Conservation (phyloP, 2,329 filamentous ascomycete species). For the Claviceps sp. region DNA sequence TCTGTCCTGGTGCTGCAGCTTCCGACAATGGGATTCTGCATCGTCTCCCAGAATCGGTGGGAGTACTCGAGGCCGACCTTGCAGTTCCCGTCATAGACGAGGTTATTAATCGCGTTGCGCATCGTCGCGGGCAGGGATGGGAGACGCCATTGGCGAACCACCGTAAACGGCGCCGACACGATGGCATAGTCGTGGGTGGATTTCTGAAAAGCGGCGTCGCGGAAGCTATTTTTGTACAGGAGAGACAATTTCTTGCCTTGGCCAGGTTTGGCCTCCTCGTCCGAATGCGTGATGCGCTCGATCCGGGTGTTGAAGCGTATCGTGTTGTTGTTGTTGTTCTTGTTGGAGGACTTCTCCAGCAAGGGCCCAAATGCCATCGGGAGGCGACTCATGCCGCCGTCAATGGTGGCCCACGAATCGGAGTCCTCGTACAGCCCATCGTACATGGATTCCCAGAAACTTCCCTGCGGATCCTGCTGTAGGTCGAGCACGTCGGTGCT, state of each 20-base stretch:
- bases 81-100: constrained; percentile 33
- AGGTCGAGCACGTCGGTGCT: constrained; percentile 31
- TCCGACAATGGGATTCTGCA: constrained; percentile 43
- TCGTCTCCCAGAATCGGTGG: constrained; percentile 47
- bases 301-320: constrained; percentile 42
- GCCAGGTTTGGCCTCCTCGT: constrained; percentile 25
- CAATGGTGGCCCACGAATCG: constrained; percentile 13
- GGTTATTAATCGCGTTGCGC: constrained; percentile 30
- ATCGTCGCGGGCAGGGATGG: constrained; percentile 31
- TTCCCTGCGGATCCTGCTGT: constrained; percentile 23
- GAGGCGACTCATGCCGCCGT: constrained; percentile 5
- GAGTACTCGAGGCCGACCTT: constrained; percentile 55
- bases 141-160: constrained; percentile 48
- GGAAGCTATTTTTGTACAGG: constrained; percentile 37
- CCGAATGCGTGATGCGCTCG: constrained; percentile 29
- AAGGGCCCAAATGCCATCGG: constrained; percentile 49
- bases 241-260: constrained; percentile 37
- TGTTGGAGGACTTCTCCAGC: constrained; percentile 28
- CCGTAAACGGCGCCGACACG: constrained; percentile 51
- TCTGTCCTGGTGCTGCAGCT: constrained; percentile 44
- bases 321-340: constrained; percentile 24
- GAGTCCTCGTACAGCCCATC: constrained; percentile 4
- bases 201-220: constrained; percentile 25
- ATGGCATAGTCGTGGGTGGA: constrained; percentile 52
- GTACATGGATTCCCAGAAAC: constrained; percentile 30